Conservation (phyloP, 108 stramenopile genomes). For the Cyclotella kingstonii region DNA sequence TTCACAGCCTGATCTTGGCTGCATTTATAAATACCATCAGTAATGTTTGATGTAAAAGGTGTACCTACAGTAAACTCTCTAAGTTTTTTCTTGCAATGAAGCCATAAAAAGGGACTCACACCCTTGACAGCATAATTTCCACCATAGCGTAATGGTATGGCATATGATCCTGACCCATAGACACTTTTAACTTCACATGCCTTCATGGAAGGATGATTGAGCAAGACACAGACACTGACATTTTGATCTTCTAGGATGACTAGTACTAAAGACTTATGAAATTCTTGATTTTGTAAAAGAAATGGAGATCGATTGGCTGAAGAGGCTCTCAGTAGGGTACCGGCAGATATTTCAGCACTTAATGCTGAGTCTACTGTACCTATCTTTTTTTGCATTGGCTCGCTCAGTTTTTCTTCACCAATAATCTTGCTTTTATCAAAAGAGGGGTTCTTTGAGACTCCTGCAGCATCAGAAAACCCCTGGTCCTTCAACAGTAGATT, state of each 20-base stretch:
- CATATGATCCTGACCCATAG: slow-evolving; percentile 1
- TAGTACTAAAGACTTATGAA: slow-evolving; percentile 73
- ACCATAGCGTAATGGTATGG: slow-evolving; percentile 64
- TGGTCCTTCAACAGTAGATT: slow-evolving; percentile 56
- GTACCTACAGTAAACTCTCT: slow-evolving; percentile 53
- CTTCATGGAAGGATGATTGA: slow-evolving; percentile 74
- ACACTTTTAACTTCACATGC: slow-evolving; percentile 49
- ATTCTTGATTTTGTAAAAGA: slow-evolving; percentile 71
- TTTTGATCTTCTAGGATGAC: slow-evolving; percentile 63
- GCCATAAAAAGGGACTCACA: slow-evolving; percentile 60
- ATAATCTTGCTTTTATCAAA: slow-evolving; percentile 3
- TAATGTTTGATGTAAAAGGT: slow-evolving; percentile 32
- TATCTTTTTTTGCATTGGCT: slow-evolving; percentile 30
- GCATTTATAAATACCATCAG: slow-evolving; percentile 66
- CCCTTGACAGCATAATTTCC: slow-evolving; percentile 76
- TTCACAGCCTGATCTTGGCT: slow-evolving; percentile 54
- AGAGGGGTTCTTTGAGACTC: slow-evolving; percentile 13
- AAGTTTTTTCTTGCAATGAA: slow-evolving; percentile 58
- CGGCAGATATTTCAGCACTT: slow-evolving; percentile 12
- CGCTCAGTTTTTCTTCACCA: slow-evolving; percentile 15
- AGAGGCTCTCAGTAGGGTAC: slow-evolving; percentile 63
- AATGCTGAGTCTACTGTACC: slow-evolving; percentile 9
- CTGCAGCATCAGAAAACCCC: slow-evolving; percentile 20
- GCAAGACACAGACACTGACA: slow-evolving; percentile 56
- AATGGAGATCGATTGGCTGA: slow-evolving; percentile 61